phyloP scores from a whole-genome alignment of 805 yeast species.

The Sporopachydermia quercuum region DNA sequence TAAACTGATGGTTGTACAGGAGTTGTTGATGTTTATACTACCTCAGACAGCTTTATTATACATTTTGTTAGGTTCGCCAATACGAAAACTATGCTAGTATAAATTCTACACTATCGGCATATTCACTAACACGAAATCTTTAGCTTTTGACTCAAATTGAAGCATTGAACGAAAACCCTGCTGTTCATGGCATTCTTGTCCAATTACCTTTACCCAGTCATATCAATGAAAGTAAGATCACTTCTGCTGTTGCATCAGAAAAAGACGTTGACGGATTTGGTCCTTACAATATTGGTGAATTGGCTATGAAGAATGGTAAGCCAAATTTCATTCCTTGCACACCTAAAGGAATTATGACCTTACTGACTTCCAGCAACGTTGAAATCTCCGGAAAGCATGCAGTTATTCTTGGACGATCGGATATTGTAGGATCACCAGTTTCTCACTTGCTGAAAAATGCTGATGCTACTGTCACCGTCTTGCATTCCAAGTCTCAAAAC shows the following conservation, averaged over 20 bases:
- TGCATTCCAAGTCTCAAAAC: conserved; percentile 61
- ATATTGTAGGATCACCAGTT: conserved; percentile 91
- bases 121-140: too few relatives aligned
- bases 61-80: too few relatives aligned
- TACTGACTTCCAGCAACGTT: conserved; percentile 57
- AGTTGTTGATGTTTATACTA: too few relatives aligned
- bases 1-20: too few relatives aligned
- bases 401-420: conserved; percentile 89
- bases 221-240: conserved; percentile 63
- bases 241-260: conserved; percentile 63
- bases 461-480: conserved; percentile 74
- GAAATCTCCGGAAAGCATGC: conserved; percentile 65
- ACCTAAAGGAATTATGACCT: conserved; percentile 80
- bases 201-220: conserved; percentile 83
- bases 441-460: conserved; percentile 65
- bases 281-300: conserved; percentile 76
- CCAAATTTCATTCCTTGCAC: conserved; percentile 89
- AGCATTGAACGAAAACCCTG: conserved; percentile 53
- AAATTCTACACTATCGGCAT: too few relatives aligned
- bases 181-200: conserved; percentile 74
- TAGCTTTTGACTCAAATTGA: conserved; percentile 37
- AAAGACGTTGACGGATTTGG: conserved; percentile 97
- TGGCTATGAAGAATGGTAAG: conserved; percentile 70
- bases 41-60: too few relatives aligned
- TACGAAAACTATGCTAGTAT: too few relatives aligned